Evolutionary conservation across 2,329 filamentous ascomycete genomes (phyloP).

Genomic region (Neopestalotiopsis rosae): DNA sequence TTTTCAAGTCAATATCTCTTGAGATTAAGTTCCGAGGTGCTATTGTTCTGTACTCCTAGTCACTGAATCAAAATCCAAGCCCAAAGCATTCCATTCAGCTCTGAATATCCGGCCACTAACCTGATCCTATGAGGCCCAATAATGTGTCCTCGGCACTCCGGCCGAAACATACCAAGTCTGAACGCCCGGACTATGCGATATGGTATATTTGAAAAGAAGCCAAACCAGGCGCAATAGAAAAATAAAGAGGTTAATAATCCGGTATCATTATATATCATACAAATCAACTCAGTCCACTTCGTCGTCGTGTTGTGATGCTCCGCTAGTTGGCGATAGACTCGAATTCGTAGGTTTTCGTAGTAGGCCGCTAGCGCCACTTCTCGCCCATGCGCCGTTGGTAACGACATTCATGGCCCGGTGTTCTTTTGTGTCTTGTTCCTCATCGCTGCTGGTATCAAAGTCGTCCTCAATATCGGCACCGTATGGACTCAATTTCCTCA

Average conservation of each 20-base stretch:
- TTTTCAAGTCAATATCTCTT: neutral
- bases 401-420: slow-evolving; percentile 51
- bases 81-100: neutral
- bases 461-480: slow-evolving; percentile 50
- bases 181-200: slow-evolving; percentile 16
- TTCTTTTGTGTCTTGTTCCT: slow-evolving; percentile 45
- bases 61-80: neutral
- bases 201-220: slow-evolving; percentile 8
- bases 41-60: neutral
- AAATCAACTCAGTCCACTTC: slow-evolving; percentile 22
- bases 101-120: neutral
- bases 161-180: slow-evolving; percentile 4
- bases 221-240: neutral
- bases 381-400: slow-evolving; percentile 44
- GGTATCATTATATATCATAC: slow-evolving; percentile 1
- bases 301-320: slow-evolving; percentile 18
- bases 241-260: neutral
- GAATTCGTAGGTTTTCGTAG: slow-evolving; percentile 31
- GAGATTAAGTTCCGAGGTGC: neutral
- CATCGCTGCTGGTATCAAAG: slow-evolving; percentile 33
- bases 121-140: neutral
- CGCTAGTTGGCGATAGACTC: slow-evolving; percentile 15
- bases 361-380: slow-evolving; percentile 39
- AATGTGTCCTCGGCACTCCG: neutral
- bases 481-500: slow-evolving; percentile 53